Evolutionary conservation across 768 basidiomycete genomes (phyloP).

Genomic region (Amanita thiersii): DNA sequence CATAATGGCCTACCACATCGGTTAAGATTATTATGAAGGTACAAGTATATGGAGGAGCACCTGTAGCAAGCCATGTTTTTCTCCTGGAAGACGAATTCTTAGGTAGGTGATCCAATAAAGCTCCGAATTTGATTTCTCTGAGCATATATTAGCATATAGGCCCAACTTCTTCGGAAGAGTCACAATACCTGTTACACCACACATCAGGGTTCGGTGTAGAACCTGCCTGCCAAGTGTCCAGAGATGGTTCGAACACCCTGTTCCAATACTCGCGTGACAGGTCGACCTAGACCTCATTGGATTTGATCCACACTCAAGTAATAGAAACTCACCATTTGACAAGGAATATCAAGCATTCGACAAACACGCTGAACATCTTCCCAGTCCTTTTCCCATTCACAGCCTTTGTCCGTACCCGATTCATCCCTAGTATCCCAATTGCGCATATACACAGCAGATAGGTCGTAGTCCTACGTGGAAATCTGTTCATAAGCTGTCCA

Average conservation of each 20-base stretch:
- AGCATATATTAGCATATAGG: background rate
- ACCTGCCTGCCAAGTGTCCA: slow-evolving; percentile 71
- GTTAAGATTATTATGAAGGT: background rate
- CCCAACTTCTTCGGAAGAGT: background rate
- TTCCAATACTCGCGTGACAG: slow-evolving; percentile 89
- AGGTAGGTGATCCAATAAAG: slow-evolving; percentile 59
- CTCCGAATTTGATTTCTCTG: slow-evolving; percentile 90
- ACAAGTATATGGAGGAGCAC: slow-evolving; percentile 24
- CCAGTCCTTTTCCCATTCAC: slow-evolving; percentile 96
- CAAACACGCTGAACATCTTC: slow-evolving; percentile 83
- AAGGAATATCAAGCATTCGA: slow-evolving; percentile 62
- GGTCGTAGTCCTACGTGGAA: slow-evolving; percentile 55
- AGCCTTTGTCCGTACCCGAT: slow-evolving; percentile 68
- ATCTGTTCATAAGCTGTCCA: background rate
- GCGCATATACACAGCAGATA: slow-evolving; percentile 90
- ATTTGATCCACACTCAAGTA: background rate
- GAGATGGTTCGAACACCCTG: slow-evolving; percentile 81
- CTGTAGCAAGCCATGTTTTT: slow-evolving; percentile 76
- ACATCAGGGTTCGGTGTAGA: slow-evolving; percentile 91
- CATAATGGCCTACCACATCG: slow-evolving; percentile 68
- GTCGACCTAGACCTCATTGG: slow-evolving; percentile 50
- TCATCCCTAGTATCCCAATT: slow-evolving; percentile 93
- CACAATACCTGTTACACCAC: slow-evolving; percentile 72
- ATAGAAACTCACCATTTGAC: slow-evolving; percentile 47
- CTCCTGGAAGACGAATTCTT: slow-evolving; percentile 16